Conservation (phyloP, 1,284 basidiomycete genomes). For the Ustilago loliicola region DNA sequence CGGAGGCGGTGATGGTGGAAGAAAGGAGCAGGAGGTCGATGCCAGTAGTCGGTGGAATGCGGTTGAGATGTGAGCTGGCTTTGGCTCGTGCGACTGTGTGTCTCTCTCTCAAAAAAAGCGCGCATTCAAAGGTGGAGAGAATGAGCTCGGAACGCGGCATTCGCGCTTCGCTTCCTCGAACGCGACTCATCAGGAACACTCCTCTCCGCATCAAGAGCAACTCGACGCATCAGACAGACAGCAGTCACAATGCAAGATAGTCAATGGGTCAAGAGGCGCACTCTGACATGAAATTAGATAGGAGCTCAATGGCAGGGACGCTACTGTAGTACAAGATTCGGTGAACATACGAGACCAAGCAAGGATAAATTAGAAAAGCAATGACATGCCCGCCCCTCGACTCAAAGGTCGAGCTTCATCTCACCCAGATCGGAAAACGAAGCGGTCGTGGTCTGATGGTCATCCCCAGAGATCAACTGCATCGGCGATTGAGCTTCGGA, state of each 20-base stretch:
- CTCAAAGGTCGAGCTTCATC: conserved; percentile 51
- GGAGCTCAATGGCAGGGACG: neutral
- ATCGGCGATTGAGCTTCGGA: conserved; percentile 49
- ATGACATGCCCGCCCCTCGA: neutral
- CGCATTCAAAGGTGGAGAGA: conserved; percentile 20
- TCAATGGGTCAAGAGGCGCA: neutral
- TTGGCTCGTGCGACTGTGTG: conserved; percentile 26
- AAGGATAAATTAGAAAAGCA: neutral
- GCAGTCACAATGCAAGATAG: neutral
- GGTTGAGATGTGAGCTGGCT: neutral
- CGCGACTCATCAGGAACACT: neutral
- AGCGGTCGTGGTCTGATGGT: conserved; percentile 12
- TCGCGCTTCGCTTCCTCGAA: neutral
- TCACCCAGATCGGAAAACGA: conserved; percentile 41
- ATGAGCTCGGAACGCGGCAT: conserved; percentile 4
- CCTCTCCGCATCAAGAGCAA: neutral
- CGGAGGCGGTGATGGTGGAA: neutral
- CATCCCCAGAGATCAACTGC: conserved; percentile 34
- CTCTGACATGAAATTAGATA: neutral
- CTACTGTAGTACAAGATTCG: neutral
- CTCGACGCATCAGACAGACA: neutral
- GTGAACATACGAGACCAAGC: neutral
- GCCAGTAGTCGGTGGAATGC: neutral
- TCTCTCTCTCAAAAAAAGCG: conserved; percentile 6
- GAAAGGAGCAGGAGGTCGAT: neutral